A percentile compares a stretch with the other conserved stretches of the same genome.
Conservation (phyloP, 768 basidiomycete genomes). For the Mycena maculata region DNA sequence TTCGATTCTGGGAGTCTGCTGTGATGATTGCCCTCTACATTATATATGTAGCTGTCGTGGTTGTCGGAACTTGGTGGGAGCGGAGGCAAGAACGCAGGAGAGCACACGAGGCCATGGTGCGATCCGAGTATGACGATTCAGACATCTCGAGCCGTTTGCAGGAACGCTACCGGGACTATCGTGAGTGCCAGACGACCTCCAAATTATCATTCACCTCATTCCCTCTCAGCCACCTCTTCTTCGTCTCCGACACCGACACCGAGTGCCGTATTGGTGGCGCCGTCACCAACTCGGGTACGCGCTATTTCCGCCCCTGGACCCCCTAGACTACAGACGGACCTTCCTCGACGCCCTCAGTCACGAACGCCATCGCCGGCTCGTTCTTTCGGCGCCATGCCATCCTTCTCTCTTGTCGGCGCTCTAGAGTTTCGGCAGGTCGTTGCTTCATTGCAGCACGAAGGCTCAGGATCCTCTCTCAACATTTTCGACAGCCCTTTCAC, state of each 20-base stretch:
- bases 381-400: conserved; percentile 66
- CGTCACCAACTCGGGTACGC: conserved; percentile 50
- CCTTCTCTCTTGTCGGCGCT: conserved; percentile 93
- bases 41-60: conserved; percentile 81
- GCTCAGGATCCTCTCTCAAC: conserved; percentile 65
- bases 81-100: conserved; percentile 61
- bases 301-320: conserved; percentile 37
- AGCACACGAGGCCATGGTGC: conserved; percentile 61
- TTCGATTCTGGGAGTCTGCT: conserved; percentile 79
- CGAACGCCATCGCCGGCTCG: conserved; percentile 64
- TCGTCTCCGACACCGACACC: conserved; percentile 34
- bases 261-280: conserved; percentile 43
- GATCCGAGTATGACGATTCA: conserved; percentile 70
- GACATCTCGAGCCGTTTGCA: conserved; percentile 50
- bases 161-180: conserved; percentile 71
- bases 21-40: conserved; percentile 79
- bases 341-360: conserved; percentile 56
- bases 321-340: conserved; percentile 43
- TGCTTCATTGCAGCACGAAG: conserved; percentile 78
- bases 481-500: conserved; percentile 75
- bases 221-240: conserved; percentile 29
- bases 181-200: conserved; percentile 51
- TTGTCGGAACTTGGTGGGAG: conserved; percentile 83
- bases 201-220: conserved; percentile 18
- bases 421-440: conserved; percentile 96